Evolutionary conservation across 2,329 filamentous ascomycete species (phyloP), one percentile per base, ranked within the genome.

Genomic region (Colletotrichum phormii): DNA sequence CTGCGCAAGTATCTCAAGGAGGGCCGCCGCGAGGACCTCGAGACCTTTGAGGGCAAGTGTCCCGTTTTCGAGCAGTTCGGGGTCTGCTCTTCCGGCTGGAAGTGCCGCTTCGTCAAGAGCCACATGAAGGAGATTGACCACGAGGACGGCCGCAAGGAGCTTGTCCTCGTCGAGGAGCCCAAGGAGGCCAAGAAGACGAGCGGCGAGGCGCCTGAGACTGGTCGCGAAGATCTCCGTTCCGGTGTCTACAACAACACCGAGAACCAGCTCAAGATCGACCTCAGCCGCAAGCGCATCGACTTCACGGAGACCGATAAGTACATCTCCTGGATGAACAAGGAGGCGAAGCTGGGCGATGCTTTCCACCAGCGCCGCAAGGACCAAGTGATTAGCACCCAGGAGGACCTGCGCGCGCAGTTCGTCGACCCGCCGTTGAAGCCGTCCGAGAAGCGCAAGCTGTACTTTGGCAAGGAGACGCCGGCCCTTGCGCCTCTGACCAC

Each of bases 401-500:
- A 93, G 72, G 95, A 98, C 63, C 90, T 93, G 73, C 89, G 94
- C 65, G 96, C 97, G 8, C 88, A 89, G 71, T 98, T 93, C 80
- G 88, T 91, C n/a, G 95, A 98, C 73, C 92, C 95, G 29, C 96
- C 96, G 0, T 92, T 98, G 79, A 90, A 93, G 79, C 92, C 97
- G 1, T 98, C 96, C 0, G 97, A 99, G 84, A 99, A 99, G 86
- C 90, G 97, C 71, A 91, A 92, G 63, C 87, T 99, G 68, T 98
- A 99, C 84, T 98, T 98, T 82, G 95, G 95, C 6, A 91, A 92
- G 1, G 96, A 98, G 81, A 99, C 97, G 1, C 97, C 97, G 0
- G 91, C 95, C 12, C 86, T 99, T n/a, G 97, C 97, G 5, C 97
- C 97, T 46, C 88, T 99, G 61, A 99, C 97, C 1, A 99, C 97